Percentiles rank a stretch among this genome's conserved stretches.
These are phyloP conservation scores for Paramecium biaurelia DNA, from an alignment of 73 alveolate species.

Conservation along the genomic window DNA sequence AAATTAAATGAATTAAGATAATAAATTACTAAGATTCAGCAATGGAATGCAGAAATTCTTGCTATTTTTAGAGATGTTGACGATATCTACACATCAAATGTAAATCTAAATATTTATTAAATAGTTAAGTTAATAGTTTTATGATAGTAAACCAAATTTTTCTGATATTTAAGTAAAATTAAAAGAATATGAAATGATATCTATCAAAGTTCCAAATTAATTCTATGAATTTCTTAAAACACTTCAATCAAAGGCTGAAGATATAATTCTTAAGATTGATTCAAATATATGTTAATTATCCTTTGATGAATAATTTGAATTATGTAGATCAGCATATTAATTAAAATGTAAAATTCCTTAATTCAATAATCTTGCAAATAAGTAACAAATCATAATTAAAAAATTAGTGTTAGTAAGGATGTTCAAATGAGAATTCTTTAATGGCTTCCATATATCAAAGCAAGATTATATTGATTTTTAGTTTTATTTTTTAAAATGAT, in stretches of 20 bases:
- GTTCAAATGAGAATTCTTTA: neutral
- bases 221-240: neutral
- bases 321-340: neutral
- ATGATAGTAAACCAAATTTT: conserved; percentile 32
- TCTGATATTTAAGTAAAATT: neutral
- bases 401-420: neutral
- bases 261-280: neutral
- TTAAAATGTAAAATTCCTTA: conserved; percentile 4
- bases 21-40: neutral
- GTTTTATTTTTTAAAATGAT: neutral
- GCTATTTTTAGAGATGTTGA: neutral
- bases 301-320: neutral
- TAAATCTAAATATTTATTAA: neutral
- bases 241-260: neutral
- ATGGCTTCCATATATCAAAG: neutral
- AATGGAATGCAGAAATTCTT: neutral
- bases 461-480: neutral
- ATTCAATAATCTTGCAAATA: neutral
- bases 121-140: neutral
- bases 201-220: neutral
- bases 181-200: neutral
- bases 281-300: neutral
- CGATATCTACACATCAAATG: neutral
- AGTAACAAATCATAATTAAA: neutral
- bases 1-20: neutral